Base-by-base conservation (phyloP, 805 yeast genomes). In the Zygosaccharomyces siamensis region DNA sequence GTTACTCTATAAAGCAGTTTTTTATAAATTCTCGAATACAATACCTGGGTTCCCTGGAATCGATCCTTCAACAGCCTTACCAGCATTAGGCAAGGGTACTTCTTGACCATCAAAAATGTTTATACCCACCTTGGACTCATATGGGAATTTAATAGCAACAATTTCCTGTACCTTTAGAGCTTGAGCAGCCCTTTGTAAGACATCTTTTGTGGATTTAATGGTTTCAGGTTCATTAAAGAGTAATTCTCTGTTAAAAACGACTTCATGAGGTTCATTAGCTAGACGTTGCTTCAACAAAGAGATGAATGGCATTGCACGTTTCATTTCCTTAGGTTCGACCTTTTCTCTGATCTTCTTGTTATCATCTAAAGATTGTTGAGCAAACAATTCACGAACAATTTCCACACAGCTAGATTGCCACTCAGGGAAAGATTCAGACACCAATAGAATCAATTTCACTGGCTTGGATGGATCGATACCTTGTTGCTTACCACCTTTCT, bases 251-350 rank as follows among this genome's bases (percentile, higher is more conserved):
- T 89, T 84, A 76, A 93, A 89, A 23, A 93, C 96, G 45, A 79
- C 78, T 46, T 78, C 80, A 16, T 96, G 83, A 27, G 83, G 70
- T 64, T 86, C 95, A 35, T 75, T 71, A 40, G 56, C 52, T 57
- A 93, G 76, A 72, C 95, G 82, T 65, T 84, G 87, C 71, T 93
- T 90, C 68, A 93, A 74, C 59, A 80, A 73, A 55, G 92, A 83
- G 53, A 93, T 89, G 69, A 90, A 92, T 51, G 98, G 98, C 98
- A 93, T 93, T 51, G 96, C 97, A 60, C 95, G 84, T 79, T 93
- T 93, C 86, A 90, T 87, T 62, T 93, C 98, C 68, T 83, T 84
- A 56, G 87, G 87, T 26, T 73, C 72, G 52, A 86, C 81, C 64
- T 74, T 79, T 57, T 80, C 78, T 67, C 78, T 84, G 59, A 86